These are phyloP conservation scores for Ramularia collo-cygni DNA, from an alignment of 2,329 filamentous ascomycete genomes.

Conservation along the genomic window DNA sequence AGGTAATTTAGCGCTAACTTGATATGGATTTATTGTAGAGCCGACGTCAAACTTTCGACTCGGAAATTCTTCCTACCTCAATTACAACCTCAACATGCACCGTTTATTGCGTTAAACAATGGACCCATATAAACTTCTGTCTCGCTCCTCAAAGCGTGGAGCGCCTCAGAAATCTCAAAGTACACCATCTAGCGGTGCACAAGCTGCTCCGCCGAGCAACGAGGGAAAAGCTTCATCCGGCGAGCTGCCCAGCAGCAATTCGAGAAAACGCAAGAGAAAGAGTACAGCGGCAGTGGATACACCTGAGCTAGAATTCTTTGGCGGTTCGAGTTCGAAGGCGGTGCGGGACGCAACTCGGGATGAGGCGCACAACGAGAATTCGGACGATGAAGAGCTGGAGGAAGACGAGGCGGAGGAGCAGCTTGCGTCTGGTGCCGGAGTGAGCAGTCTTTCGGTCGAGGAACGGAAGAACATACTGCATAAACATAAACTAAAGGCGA, in stretches of 20 bases:
- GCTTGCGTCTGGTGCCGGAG: background rate
- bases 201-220: slow-evolving; percentile 49
- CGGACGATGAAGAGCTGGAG: background rate
- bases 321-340: slow-evolving; percentile 9
- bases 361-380: background rate
- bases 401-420: background rate
- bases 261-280: slow-evolving; percentile 39
- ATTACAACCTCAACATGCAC: background rate
- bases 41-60: too few relatives aligned
- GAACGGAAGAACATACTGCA: slow-evolving; percentile 27
- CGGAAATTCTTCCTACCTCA: background rate
- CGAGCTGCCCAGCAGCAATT: too few relatives aligned
- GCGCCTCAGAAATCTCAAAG: slow-evolving; percentile 32
- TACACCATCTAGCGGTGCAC: slow-evolving; percentile 62
- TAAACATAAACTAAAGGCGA: slow-evolving; percentile 31
- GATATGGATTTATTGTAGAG: too few relatives aligned
- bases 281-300: slow-evolving; percentile 23
- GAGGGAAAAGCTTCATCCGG: slow-evolving; percentile 6
- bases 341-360: background rate
- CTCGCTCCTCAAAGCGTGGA: slow-evolving; percentile 49
- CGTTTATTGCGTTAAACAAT: slow-evolving; percentile 36
- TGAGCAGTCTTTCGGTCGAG: slow-evolving; percentile 4
- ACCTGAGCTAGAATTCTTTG: slow-evolving; percentile 41
- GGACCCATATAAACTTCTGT: slow-evolving; percentile 69
- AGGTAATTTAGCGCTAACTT: too few relatives aligned